Evolutionary conservation across 1,139 yeast species (phyloP).

Genomic region (Debaryomyces singareniensis): DNA sequence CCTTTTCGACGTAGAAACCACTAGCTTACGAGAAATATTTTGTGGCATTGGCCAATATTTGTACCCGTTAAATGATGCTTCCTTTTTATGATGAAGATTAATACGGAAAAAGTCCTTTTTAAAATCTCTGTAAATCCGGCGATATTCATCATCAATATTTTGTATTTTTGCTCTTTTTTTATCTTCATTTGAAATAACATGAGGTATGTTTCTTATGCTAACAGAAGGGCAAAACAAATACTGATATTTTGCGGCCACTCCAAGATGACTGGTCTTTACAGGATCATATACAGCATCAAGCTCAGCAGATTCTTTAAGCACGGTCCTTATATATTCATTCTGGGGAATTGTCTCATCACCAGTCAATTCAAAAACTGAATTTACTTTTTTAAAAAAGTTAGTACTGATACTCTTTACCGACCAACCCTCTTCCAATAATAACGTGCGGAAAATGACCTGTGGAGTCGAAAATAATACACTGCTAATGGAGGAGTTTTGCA

Average conservation of each 20-base stretch:
- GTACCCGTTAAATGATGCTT: conserved; percentile 10
- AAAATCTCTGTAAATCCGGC: conserved; percentile 24
- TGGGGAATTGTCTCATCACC: conserved; percentile 38
- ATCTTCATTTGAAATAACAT: conserved; percentile 3
- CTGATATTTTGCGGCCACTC: conserved; percentile 40
- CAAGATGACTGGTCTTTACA: conserved; percentile 34
- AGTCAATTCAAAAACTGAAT: conserved; percentile 39
- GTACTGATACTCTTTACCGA: conserved; percentile 37
- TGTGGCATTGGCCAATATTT: conserved; percentile 7
- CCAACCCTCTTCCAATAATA: conserved; percentile 52
- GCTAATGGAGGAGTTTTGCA: neutral
- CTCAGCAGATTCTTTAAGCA: conserved; percentile 30
- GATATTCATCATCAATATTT: conserved; percentile 31
- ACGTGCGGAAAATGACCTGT: conserved; percentile 18
- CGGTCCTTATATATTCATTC: conserved; percentile 15
- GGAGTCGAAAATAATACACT: conserved; percentile 21
- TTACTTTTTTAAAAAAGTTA: conserved; percentile 42
- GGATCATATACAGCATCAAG: conserved; percentile 32
- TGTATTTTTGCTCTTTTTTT: conserved; percentile 16
- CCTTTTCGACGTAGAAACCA: conserved; percentile 38
- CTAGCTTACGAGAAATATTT: conserved; percentile 21
- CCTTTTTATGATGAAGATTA: conserved; percentile 1
- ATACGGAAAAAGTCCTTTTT: conserved; percentile 1
- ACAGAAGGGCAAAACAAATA: conserved; percentile 26
- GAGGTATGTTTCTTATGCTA: conserved; percentile 5